Evolutionary conservation across 371 early-diverging fungal species (phyloP), one percentile per base, ranked within the genome.

Genomic region (Gilbertella persicaria): DNA sequence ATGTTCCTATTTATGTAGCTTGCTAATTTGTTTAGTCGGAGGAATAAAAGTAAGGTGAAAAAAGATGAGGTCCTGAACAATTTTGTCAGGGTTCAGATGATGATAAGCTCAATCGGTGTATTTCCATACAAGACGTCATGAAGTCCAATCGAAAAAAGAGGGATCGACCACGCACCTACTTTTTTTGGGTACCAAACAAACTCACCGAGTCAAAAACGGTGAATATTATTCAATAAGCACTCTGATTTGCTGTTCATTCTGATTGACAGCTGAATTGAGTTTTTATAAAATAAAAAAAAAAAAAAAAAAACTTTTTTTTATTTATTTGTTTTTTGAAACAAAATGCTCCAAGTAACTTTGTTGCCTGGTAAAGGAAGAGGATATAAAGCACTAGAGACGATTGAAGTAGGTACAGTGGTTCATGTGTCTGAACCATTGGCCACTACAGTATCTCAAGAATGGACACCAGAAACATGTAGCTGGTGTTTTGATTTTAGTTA

Each of bases 361-460:
- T 47, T 76, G n/a, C 64, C 68, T 2, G 60, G 66, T 23, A 72
- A 68, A 60, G 73, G 76, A 1, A 58, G 76, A 53, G 73, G 60
- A 1, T 72, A 56, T 47, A 45, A 53, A 39, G 70, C 73, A 2
- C 62, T 44, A 8, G 43, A 41, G 19, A 41, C 17, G 21, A 68
- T 76, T 14, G 45, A 61, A 16, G 56, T 61, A 25, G 73, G 70
- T 17, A 55, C 64, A 1, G 17, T 37, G 0, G 33, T 76, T 12
- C 64, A 68, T 38, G 43, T 55, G 17, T 66, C 68, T 16, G 37
- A 50, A 1, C 71, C 73, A n/a, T 45, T 70, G 1, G 64, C 76
- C 5, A 60, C 68, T 3, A 55, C 54, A 23, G 66, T 70, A 14
- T 66, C 68, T 23, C 66, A 72, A 40, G 73, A 72, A 58, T 76